These are phyloP conservation scores for Aphanocladium album DNA, from an alignment of 2,329 filamentous ascomycete species.

Conservation along the genomic window DNA sequence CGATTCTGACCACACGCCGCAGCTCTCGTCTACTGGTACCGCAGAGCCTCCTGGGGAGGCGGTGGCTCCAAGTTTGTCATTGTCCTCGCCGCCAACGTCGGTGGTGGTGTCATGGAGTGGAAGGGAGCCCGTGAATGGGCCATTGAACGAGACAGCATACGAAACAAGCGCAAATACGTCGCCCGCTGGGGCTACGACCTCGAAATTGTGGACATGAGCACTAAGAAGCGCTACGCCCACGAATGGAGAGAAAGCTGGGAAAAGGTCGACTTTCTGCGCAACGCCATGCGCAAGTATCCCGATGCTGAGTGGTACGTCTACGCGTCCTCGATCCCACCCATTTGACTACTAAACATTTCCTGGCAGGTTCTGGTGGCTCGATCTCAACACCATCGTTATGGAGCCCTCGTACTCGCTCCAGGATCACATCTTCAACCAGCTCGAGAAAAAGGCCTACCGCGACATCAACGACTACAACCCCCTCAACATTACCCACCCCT, in stretches of 20 bases:
- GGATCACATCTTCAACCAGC: slow-evolving; percentile 78
- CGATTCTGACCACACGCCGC: slow-evolving; percentile 22
- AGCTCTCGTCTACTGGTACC: slow-evolving; percentile 59
- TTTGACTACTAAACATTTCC: neutral
- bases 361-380: slow-evolving; percentile 97
- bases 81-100: slow-evolving; percentile 87
- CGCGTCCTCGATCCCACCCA: neutral
- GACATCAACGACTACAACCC: slow-evolving; percentile 97
- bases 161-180: slow-evolving; percentile 89
- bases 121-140: slow-evolving; percentile 97
- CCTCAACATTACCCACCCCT: slow-evolving; percentile 84
- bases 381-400: slow-evolving; percentile 97
- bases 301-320: slow-evolving; percentile 82
- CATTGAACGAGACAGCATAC: slow-evolving; percentile 91
- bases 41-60: slow-evolving; percentile 67
- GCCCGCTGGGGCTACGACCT: slow-evolving; percentile 89
- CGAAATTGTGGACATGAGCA: slow-evolving; percentile 97
- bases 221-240: slow-evolving; percentile 96
- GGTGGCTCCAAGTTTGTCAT: slow-evolving; percentile 90
- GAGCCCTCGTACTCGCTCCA: slow-evolving; percentile 88
- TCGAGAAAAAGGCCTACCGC: slow-evolving; percentile 73
- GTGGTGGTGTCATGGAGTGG: slow-evolving; percentile 98
- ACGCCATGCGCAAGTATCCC: slow-evolving; percentile 87
- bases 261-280: slow-evolving; percentile 90
- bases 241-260: slow-evolving; percentile 99